Base-by-base conservation (phyloP, 1,139 yeast genomes). In the Spathaspora jeffriesii region DNA sequence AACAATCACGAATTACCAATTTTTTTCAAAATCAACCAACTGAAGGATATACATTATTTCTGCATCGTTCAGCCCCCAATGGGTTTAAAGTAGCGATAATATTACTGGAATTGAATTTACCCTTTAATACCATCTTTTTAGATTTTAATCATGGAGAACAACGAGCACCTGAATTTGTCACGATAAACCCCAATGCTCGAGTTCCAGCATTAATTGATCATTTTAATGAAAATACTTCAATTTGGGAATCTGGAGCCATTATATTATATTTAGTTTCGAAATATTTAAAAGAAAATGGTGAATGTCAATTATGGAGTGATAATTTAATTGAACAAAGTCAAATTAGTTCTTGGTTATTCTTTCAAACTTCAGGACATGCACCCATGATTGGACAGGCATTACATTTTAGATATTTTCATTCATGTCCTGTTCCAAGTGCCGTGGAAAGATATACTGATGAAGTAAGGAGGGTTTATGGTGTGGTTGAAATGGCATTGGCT, bases 361-460 rank as follows among this genome's bases (percentile, higher is more conserved):
- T 91, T 74, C 97, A 92, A 68, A 90, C 97, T 3, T 86, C 96
- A 13, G 97, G 97, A 13, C 97, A 91, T 64, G 96, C 97, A 0
- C 97, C 97, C 23, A 92, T 92, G 96, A 89, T 92, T 59, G 98
- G 98, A 21, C 98, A 92, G 65, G 97, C 97, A 3, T 78, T 91
- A 58, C 97, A 92, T 73, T 92, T 92, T 72, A 78, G 93, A 59
- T 89, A 88, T 65, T 91, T 91, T 76, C 97, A 92, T 66, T 80
- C 93, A 7, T 87, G 88, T 50, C 87, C 86, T 50, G 90, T 92
- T 3, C 90, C 93, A 17, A 82, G 91, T 53, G 97, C 97, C 2
- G 88, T 91, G 31, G 96, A 88, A 59, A 77, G 97, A 60, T 92
- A 92, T 65, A 86, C 91, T 1, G 96, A 90, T 58, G 98, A 92